Evolutionary conservation across 169 alveolate species (phyloP), one percentile per base, ranked within the genome.

Genomic region (Babesia bigemina): DNA sequence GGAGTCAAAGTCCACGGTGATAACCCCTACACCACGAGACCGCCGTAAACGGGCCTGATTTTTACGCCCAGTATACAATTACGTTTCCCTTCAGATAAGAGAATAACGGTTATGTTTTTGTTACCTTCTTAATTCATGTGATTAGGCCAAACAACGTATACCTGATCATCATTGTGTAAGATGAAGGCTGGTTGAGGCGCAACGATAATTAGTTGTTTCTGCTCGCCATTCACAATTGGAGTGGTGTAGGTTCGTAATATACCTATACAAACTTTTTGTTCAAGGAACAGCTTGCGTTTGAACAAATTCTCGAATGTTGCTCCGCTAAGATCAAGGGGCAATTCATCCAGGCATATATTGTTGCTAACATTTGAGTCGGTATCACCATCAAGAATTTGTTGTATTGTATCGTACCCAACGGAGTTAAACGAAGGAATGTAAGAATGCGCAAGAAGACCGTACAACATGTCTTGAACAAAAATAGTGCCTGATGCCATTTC

Each of bases 381-480:
- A 21, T 50, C 73, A 14, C 63, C 59, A 14, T 72, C 45, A 14
- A 90, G 65, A 24, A 90, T 48, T 26, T 85, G 60, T 62, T 90
- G 81, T 47, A 90, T 74, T 0, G 83, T 76, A 26, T 87, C 84
- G 29, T 86, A 85, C 49, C 79, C 91, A 21, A 90, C 90, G 16
- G 94, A 85, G 56, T 90, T 60, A 39, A 69, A 58, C 58, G 87
- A 86, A 33, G 79, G 85, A 33, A 90, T 82, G 39, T 84, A 55
- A 14, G 94, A 90, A 84, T 86, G 91, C 12, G 92, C 88, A 39
- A 90, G 85, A 52, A 90, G 75, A 47, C 89, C 88, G 63, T 90
- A 90, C n/a, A 90, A 28, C 94, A 90, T 90, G 73, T 90, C 94
- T 62, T 86, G 90, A 24, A 90, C 92, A 75, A 90, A 90, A 12